A percentile compares a stretch with the other conserved stretches of the same genome.
Conservation (phyloP, 495 filamentous ascomycete genomes). For the Talaromyces liani region DNA sequence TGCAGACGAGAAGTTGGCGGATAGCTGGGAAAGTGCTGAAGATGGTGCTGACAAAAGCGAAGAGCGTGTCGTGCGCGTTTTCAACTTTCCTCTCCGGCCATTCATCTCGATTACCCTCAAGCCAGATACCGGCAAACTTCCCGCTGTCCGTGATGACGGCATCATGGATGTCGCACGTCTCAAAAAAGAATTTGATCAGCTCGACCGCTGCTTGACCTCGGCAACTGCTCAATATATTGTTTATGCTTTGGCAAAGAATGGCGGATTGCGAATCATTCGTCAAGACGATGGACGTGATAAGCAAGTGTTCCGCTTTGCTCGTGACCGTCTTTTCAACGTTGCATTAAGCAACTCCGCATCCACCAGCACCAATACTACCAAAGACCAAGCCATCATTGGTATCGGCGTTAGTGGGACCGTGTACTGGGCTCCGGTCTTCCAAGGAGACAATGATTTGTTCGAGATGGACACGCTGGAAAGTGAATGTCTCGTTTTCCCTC, state of each 20-base stretch:
- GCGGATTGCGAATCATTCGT: conserved; percentile 83
- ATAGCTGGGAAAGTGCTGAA: conserved; percentile 79
- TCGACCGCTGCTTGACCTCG: conserved; percentile 84
- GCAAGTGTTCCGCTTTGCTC: conserved; percentile 77
- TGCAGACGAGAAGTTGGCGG: conserved; percentile 49
- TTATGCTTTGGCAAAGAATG: conserved; percentile 85
- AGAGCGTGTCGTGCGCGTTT: conserved; percentile 62
- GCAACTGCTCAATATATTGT: conserved; percentile 89
- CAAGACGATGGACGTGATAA: conserved; percentile 88
- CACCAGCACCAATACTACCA: conserved; percentile 31
- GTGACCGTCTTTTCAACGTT: conserved; percentile 93
- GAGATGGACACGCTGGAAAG: conserved; percentile 66
- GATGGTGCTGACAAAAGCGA: conserved; percentile 63
- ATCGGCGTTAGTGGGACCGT: conserved; percentile 91
- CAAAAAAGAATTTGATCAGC: conserved; percentile 96
- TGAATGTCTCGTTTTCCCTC: conserved; percentile 74
- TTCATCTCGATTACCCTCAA: conserved; percentile 71
- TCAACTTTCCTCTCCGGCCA: conserved; percentile 92
- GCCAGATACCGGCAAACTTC: conserved; percentile 27
- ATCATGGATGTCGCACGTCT: conserved; percentile 85
- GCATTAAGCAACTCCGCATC: conserved; percentile 58
- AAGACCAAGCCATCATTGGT: conserved; percentile 73
- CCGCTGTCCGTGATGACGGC: conserved; percentile 58
- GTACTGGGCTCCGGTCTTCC: conserved; percentile 77
- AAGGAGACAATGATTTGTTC: conserved; percentile 63